Percentiles rank a stretch among this genome's conserved stretches.
Evolutionary conservation across 139 green algal genomes (phyloP).

Genomic region (Coelastrella sp.): DNA sequence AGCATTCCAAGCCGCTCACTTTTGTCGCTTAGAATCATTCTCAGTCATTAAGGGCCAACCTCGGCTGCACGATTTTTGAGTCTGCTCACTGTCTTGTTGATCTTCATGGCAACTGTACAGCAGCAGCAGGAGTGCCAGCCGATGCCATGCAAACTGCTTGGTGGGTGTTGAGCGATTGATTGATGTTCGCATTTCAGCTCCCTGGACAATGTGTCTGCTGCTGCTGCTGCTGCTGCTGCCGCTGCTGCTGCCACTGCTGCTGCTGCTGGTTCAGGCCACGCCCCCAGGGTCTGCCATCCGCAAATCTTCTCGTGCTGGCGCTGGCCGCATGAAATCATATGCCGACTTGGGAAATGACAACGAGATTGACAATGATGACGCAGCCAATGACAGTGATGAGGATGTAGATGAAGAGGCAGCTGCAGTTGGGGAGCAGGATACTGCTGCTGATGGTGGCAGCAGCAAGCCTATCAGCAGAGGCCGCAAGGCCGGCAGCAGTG

Average conservation of each 20-base stretch:
- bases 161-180: no score
- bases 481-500: background rate
- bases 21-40: no score
- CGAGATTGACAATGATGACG: background rate
- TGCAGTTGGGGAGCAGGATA: background rate
- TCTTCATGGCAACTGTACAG: background rate
- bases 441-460: background rate
- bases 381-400: background rate
- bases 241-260: conserved; percentile 11
- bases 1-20: no score
- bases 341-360: conserved; percentile 15
- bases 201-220: no score
- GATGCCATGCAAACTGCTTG: no score
- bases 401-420: background rate
- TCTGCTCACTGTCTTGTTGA: background rate
- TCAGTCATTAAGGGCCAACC: no score
- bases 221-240: no score
- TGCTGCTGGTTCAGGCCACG: conserved; percentile 6
- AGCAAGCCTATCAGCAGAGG: background rate
- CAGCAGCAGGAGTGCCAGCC: background rate
- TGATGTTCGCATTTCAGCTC: no score
- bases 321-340: background rate
- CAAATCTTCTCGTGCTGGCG: background rate
- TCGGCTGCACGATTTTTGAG: no score
- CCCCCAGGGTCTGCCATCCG: conserved; percentile 1